Base-by-base conservation (phyloP, 495 filamentous ascomycete genomes). In the Podospora conica region DNA sequence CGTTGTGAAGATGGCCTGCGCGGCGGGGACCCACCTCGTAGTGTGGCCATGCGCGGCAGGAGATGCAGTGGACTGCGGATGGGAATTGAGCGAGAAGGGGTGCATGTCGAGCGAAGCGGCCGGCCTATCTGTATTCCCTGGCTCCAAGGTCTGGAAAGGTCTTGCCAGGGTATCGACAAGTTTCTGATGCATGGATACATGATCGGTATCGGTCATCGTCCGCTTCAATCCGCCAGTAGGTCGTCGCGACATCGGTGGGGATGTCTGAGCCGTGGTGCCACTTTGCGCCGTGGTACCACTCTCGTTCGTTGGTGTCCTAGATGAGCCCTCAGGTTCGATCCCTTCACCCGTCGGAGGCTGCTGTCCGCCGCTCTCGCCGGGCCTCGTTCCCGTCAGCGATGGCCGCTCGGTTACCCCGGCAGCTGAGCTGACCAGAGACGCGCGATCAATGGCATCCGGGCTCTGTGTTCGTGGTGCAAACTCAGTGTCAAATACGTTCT, bases 1-100 rank as follows among this genome's bases (percentile, higher is more conserved):
- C 18, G 95, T 98, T 20, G 94, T 93, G 72, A 98, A 98, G 60
- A 98, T 96, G 53, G 95, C 95, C 78, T 98, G 96, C 20, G 92
- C 90, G 28, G 93, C 90, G 9, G 93, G 93, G 9, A 90, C 89
- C 87, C 89, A 96, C 73, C 96, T 89, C 73, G 88, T 94, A 65
- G 91, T 86, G 77, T 97, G 93, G 23, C 90, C 91, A 73, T 93
- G 91, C 25, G 91, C 83, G 5, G 84, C 79, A 20, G 77, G 71
- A 3, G 78, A 73, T 11, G 80, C 29, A 25, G 73, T 69, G 3
- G 76, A 66, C 12, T 80, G 68, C 8, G 69, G 62, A 60, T 66
- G 68, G n/a, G 72, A 29, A 15, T 76, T 68, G 7, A 74, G 48
- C 3, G 72, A 58, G 18, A 80, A 78, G 55, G 80, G 73, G 31